Conservation (phyloP, 495 filamentous ascomycete species). For the Aspergillus taichungensis region DNA sequence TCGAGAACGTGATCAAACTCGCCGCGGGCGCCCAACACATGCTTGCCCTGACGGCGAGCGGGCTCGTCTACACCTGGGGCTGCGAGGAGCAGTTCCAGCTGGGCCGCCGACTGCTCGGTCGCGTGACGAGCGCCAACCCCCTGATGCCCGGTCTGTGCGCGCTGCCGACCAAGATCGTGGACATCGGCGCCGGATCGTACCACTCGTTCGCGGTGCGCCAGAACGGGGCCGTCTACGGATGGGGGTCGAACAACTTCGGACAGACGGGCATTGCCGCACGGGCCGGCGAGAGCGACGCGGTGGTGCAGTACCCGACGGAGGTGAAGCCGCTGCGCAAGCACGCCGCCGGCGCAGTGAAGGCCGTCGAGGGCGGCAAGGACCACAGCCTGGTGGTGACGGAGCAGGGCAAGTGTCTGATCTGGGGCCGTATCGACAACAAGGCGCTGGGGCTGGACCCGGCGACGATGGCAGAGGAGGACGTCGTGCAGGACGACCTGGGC, state of each 20-base stretch:
- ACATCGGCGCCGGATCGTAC: constrained; percentile 56
- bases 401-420: constrained; percentile 54
- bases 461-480: constrained; percentile 43
- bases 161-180: constrained; percentile 45
- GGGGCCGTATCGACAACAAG: constrained; percentile 59
- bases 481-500: constrained; percentile 46
- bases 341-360: constrained; percentile 44
- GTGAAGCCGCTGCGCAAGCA: constrained; percentile 43
- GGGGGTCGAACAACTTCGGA: constrained; percentile 70
- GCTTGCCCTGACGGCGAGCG: constrained; percentile 58
- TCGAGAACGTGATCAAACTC: constrained; percentile 56
- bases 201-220: constrained; percentile 62
- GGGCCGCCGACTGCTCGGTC: constrained; percentile 58
- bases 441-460: constrained; percentile 50
- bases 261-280: constrained; percentile 58
- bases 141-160: constrained; percentile 54
- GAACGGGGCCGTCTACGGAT: constrained; percentile 52
- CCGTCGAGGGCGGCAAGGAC: constrained; percentile 57
- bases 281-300: constrained; percentile 45
- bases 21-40: constrained; percentile 61
- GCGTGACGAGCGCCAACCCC: constrained; percentile 29
- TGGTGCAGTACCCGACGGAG: constrained; percentile 35
- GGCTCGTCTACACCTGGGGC: constrained; percentile 63
- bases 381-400: constrained; percentile 56
- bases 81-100: constrained; percentile 67